These are phyloP conservation scores for Pichia sp. DNA, from an alignment of 1,139 yeast genomes.

Conservation along the genomic window DNA sequence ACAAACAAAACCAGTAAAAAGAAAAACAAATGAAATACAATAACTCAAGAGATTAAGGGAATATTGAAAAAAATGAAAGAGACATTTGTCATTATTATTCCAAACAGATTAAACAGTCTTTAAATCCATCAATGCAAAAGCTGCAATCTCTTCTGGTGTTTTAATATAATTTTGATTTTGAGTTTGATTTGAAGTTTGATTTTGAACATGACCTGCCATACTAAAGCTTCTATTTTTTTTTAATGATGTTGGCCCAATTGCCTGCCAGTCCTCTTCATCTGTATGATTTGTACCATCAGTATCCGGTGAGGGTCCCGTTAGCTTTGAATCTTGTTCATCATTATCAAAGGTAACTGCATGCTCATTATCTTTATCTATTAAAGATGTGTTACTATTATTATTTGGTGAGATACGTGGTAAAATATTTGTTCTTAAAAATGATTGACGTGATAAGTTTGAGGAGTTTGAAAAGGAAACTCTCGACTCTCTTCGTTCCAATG, in stretches of 20 bases:
- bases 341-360: constrained; percentile 11
- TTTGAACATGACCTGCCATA: constrained; percentile 7
- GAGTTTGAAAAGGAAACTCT: constrained; percentile 31
- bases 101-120: constrained; percentile 35
- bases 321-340: constrained; percentile 6
- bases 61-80: not conserved
- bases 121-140: constrained; percentile 56
- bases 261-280: constrained; percentile 94
- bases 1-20: not conserved
- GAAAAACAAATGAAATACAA: not conserved
- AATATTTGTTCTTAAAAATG: constrained; percentile 28
- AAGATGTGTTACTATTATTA: constrained; percentile 20
- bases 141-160: constrained; percentile 45
- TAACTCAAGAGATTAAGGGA: not conserved
- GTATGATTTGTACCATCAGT: constrained; percentile 16
- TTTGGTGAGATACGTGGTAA: constrained; percentile 16
- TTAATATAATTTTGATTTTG: constrained; percentile 6
- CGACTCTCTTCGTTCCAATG: constrained; percentile 28
- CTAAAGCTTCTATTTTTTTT: constrained; percentile 33
- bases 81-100: too few relatives aligned
- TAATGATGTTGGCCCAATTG: constrained; percentile 69
- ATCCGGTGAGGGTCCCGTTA: not conserved
- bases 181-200: constrained; percentile 1
- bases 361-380: constrained; percentile 11
- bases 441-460: constrained; percentile 29